A percentile compares a stretch with the other conserved stretches of the same genome.
phyloP scores from a whole-genome alignment of 2,329 filamentous ascomycete genomes.

The Fusarium setosum region DNA sequence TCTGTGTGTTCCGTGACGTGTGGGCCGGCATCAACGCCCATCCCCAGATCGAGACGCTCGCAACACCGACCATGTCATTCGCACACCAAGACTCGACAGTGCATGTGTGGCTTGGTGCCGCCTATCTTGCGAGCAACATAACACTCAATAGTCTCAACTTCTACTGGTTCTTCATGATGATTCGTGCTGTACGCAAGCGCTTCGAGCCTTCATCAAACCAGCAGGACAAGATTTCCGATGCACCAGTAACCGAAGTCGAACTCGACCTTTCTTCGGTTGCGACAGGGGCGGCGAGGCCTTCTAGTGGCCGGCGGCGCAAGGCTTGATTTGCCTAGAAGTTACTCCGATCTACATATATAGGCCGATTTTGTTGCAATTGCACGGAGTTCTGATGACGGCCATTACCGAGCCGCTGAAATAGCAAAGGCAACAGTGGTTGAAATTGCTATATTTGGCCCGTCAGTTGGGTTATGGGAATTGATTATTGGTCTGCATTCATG shows the following conservation, averaged over 20 bases:
- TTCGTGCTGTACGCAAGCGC: conserved; percentile 79
- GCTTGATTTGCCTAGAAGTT: conserved; percentile 27
- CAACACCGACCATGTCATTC: conserved; percentile 52
- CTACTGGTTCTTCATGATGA: conserved; percentile 91
- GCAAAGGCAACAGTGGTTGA: background rate
- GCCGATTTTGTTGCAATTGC: background rate
- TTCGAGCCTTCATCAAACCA: conserved; percentile 66
- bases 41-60: conserved; percentile 46
- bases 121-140: conserved; percentile 78
- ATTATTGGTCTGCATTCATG: background rate
- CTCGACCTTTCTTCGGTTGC: conserved; percentile 45
- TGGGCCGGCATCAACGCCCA: conserved; percentile 61
- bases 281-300: conserved; percentile 39
- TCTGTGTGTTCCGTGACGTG: conserved; percentile 77
- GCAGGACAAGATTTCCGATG: conserved; percentile 41
- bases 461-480: background rate
- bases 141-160: conserved; percentile 82
- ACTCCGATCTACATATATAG: background rate
- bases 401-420: background rate
- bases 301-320: conserved; percentile 45
- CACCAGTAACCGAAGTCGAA: conserved; percentile 42
- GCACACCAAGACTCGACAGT: conserved; percentile 62
- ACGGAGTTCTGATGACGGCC: background rate
- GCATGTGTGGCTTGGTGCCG: conserved; percentile 75
- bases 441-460: background rate